Base-by-base conservation (phyloP, 441 rosid genomes). In the Croton laevigatus region DNA sequence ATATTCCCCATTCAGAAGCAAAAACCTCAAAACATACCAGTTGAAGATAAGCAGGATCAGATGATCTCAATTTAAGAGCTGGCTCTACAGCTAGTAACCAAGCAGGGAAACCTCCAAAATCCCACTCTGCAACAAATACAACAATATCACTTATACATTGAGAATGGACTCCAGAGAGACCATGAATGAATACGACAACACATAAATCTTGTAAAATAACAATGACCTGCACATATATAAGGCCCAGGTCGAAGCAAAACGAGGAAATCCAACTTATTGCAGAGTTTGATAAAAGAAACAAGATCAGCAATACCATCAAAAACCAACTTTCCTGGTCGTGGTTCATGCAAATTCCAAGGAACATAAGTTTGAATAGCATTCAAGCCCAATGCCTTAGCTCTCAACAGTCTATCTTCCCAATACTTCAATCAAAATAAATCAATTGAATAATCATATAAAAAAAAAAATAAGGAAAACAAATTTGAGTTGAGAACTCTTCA, bases 211-310 rank as follows among this genome's bases (percentile, higher is more conserved):
- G 58, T 2, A 13, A 48, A 9, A 34, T 37, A 71, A 57, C 36
- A 75, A 80, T 58, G 45, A 91, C 98, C 98, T 87, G 81, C 99
- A 73, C 97, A 94, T 42, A 94, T 89, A 74, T 91, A 94, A 65
- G 99, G 99, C 68, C 98, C 98, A 46, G 84, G 80, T 46, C 97
- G 98, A 79, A 94, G 89, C 99, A 94, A 89, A 79, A 94, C 97
- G 66, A 90, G 76, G 27, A 94, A 79, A 82, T 79, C 89, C 73
- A 90, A 85, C 76, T 88, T 89, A 75, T 92, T 86, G 83, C 97
- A 91, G 36, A 94, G 87, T 78, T 84, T 85, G 72, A 94, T 77
- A 79, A 89, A 94, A n/a, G 90, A 86, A n/a, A 85, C 75, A 22
- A 94, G 71, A 78, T 94, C 89, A 32, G 91, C 88, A 79, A 90